Percentiles rank a stretch among this genome's conserved stretches.
These are phyloP conservation scores for Umbelopsis sp. DNA, from an alignment of 192 early-diverging fungal genomes.

Conservation along the genomic window DNA sequence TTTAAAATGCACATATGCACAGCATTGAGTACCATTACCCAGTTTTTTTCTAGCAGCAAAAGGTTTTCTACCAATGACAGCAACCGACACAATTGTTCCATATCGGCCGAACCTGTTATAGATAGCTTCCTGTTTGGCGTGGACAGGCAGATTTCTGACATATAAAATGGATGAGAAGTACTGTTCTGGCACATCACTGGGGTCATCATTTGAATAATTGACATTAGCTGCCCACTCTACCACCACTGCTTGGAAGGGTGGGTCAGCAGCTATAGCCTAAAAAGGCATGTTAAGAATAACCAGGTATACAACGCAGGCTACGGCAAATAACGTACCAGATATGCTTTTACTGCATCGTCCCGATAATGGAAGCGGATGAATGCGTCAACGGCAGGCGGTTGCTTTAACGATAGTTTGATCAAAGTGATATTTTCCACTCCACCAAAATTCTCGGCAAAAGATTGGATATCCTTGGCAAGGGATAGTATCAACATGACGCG, in stretches of 20 bases:
- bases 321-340: conserved; percentile 44
- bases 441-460: conserved; percentile 54
- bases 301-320: background rate
- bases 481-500: background rate
- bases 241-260: conserved; percentile 37
- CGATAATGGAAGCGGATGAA: conserved; percentile 74
- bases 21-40: background rate
- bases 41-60: background rate
- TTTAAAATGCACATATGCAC: background rate
- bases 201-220: background rate
- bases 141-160: conserved; percentile 61
- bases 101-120: conserved; percentile 55
- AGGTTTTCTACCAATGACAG: conserved; percentile 51
- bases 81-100: conserved; percentile 53
- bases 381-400: conserved; percentile 52
- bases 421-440: conserved; percentile 67
- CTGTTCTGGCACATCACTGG: conserved; percentile 38
- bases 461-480: conserved; percentile 37
- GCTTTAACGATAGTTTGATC: conserved; percentile 45
- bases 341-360: conserved; percentile 74
- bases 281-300: conserved; percentile 35
- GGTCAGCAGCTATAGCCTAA: conserved; percentile 8
- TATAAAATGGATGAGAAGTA: conserved; percentile 53
- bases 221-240: conserved; percentile 69
- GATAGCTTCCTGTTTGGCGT: conserved; percentile 50